Evolutionary conservation across 164 flowering plant genomes (phyloP).

Genomic region (Malania oleifera): DNA sequence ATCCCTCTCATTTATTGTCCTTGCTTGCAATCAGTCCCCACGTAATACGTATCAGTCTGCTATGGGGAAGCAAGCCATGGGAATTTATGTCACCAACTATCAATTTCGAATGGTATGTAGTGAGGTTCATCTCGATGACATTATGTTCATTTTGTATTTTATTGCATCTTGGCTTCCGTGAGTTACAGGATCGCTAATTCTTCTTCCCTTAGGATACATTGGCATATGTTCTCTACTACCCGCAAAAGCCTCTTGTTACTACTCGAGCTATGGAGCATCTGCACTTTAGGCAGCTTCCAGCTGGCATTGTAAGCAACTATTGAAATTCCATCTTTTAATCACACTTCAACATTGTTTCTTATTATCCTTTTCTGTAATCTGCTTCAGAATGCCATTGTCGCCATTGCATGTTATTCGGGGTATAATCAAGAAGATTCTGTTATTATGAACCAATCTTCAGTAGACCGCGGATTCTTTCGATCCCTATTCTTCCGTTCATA

Average conservation of each 20-base stretch:
- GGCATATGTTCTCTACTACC: constrained; percentile 96
- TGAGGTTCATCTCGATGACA: background rate
- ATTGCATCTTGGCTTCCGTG: background rate
- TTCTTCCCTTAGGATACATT: constrained; percentile 69
- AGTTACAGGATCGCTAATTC: background rate
- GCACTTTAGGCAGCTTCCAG: constrained; percentile 97
- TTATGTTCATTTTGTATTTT: background rate
- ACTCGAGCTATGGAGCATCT: constrained; percentile 98
- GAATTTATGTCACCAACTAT: constrained; percentile 95
- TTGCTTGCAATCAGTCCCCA: constrained; percentile 65
- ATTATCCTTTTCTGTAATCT: constrained; percentile 6
- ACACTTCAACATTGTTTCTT: background rate
- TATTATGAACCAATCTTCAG: constrained; percentile 99
- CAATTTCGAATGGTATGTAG: constrained; percentile 84
- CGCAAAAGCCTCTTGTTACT: constrained; percentile 96
- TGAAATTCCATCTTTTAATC: background rate
- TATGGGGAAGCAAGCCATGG: constrained; percentile 99
- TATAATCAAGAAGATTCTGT: constrained; percentile 99
- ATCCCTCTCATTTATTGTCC: constrained; percentile 1
- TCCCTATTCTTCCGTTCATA: constrained; percentile 93
- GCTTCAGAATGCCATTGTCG: constrained; percentile 83
- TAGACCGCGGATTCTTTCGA: constrained; percentile 94
- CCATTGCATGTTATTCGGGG: constrained; percentile 95
- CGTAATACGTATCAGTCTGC: constrained; percentile 99
- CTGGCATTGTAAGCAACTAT: constrained; percentile 76